A percentile compares a stretch with the other conserved stretches of the same genome.
phyloP scores from a whole-genome alignment of 2,329 filamentous ascomycete species.

The Neonectria hederae region DNA sequence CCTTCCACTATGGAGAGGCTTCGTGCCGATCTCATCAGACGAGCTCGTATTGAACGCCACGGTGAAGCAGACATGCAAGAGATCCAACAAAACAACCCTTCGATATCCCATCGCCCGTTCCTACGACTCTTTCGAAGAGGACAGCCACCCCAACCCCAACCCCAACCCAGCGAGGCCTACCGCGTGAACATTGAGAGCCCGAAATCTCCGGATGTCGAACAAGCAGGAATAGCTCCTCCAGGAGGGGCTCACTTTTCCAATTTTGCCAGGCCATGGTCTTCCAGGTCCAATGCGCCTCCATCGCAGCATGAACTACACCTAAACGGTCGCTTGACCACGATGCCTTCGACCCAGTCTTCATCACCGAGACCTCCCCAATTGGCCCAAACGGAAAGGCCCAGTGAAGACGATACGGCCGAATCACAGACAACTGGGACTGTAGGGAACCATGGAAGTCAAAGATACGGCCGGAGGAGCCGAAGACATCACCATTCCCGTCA shows the following conservation, averaged over 20 bases:
- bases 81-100: slow-evolving; percentile 15
- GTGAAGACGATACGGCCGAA: not conserved
- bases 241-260: slow-evolving; percentile 5
- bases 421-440: slow-evolving; percentile 7
- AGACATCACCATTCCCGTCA: slow-evolving; percentile 24
- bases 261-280: slow-evolving; percentile 11
- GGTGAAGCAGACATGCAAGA: slow-evolving; percentile 23
- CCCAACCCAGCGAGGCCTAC: slow-evolving; percentile 26
- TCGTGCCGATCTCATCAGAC: slow-evolving; percentile 45
- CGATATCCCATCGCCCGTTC: slow-evolving; percentile 22
- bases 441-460: not conserved
- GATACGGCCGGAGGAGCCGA: slow-evolving; percentile 1
- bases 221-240: not conserved
- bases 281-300: slow-evolving; percentile 33
- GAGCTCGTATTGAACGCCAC: slow-evolving; percentile 43
- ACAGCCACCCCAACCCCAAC: slow-evolving; percentile 22
- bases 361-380: slow-evolving; percentile 1
- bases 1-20: slow-evolving; percentile 45
- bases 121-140: slow-evolving; percentile 33
- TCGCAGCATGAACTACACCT: slow-evolving; percentile 23
- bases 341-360: not conserved
- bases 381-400: not conserved
- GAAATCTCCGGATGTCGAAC: slow-evolving; percentile 54
- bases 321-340: not conserved
- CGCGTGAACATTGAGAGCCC: slow-evolving; percentile 51